These are phyloP conservation scores for Spinacia oleracea DNA, from an alignment of 179 eudicot genomes.

Conservation along the genomic window DNA sequence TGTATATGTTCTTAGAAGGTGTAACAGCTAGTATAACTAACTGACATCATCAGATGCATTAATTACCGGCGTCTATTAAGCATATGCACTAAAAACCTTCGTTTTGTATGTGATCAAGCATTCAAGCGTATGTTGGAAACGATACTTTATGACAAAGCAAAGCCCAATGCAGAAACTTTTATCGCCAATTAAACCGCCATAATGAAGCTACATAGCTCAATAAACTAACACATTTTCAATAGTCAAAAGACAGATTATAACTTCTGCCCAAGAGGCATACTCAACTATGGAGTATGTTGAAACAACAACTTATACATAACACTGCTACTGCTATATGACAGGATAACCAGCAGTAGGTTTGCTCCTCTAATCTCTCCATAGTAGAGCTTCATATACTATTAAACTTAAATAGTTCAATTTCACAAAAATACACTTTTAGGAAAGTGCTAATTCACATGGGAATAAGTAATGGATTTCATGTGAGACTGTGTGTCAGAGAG, in stretches of 20 bases:
- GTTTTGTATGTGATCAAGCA: not conserved
- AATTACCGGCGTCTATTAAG: not conserved
- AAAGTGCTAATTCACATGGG: not conserved
- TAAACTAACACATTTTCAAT: not conserved
- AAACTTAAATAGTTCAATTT: not conserved
- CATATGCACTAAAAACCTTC: not conserved
- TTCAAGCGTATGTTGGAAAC: not conserved
- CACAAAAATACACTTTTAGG: not conserved
- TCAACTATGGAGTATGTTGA: not conserved
- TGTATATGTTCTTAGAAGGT: not conserved
- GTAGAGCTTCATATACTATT: not conserved
- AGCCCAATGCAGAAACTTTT: not conserved
- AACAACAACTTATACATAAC: not conserved
- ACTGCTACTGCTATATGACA: not conserved
- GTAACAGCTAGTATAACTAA: not conserved
- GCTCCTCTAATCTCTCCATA: not conserved
- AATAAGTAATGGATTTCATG: no score
- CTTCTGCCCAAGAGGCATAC: not conserved
- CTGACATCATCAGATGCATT: not conserved
- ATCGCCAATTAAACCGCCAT: not conserved
- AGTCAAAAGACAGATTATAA: not conserved
- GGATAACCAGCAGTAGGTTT: not conserved
- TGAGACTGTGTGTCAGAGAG: not conserved
- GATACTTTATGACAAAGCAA: not conserved
- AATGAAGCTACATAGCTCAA: not conserved